These are phyloP conservation scores for Ascochyta rabiei DNA, from an alignment of 2,329 filamentous ascomycete species.

Conservation along the genomic window DNA sequence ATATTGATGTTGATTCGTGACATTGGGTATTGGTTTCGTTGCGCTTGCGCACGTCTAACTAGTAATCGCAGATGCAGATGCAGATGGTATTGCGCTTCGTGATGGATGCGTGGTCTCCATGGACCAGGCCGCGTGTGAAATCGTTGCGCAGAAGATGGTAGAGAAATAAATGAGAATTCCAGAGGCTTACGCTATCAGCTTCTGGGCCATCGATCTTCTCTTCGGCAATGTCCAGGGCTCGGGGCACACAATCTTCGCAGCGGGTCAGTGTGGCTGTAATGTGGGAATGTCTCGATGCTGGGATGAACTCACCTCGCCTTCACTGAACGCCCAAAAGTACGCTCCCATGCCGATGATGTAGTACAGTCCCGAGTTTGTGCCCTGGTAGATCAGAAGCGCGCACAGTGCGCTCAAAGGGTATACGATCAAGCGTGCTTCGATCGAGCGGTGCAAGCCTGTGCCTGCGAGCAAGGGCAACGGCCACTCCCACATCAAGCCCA, in stretches of 20 bases:
- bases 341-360: constrained; percentile 83
- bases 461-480: constrained; percentile 78
- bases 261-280: constrained; percentile 16
- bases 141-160: constrained; percentile 10
- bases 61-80: constrained; percentile 1
- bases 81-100: constrained; percentile 7
- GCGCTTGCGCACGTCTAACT: constrained; percentile 8
- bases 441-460: constrained; percentile 78
- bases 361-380: constrained; percentile 89
- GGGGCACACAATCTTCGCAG: constrained; percentile 53
- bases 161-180: neutral
- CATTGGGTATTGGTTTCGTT: constrained; percentile 3
- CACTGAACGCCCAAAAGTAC: constrained; percentile 97
- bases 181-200: constrained; percentile 21
- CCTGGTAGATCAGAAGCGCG: constrained; percentile 84
- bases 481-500: constrained; percentile 89
- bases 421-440: constrained; percentile 82
- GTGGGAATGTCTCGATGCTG: neutral
- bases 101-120: constrained; percentile 8
- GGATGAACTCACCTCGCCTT: constrained; percentile 79
- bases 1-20: neutral
- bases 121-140: constrained; percentile 3
- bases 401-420: constrained; percentile 79
- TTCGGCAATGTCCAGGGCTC: constrained; percentile 59
- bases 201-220: constrained; percentile 42